Conservation (phyloP, 352 stramenopile genomes). For the Phytophthora syringae region DNA sequence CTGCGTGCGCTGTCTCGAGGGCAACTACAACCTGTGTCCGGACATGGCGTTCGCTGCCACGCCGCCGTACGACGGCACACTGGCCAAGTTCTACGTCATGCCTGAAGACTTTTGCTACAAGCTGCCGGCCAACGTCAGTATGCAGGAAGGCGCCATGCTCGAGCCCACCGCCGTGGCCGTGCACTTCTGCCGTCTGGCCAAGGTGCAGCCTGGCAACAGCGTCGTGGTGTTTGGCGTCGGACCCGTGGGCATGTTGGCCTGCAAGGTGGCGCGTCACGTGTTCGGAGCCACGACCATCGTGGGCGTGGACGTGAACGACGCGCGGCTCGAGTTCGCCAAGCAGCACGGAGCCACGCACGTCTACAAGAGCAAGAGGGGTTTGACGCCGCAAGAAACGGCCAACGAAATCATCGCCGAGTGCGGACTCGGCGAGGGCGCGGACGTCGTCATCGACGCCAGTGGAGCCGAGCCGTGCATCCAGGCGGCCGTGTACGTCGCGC, state of each 20-base stretch:
- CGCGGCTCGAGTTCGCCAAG: slow-evolving; percentile 24
- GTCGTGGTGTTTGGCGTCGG: slow-evolving; percentile 40
- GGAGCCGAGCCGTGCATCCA: slow-evolving; percentile 37
- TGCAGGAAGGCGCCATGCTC: slow-evolving; percentile 33
- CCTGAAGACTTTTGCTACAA: slow-evolving; percentile 42
- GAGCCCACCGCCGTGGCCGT: slow-evolving; percentile 37
- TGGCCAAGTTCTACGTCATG: slow-evolving; percentile 38
- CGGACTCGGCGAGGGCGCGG: slow-evolving; percentile 29
- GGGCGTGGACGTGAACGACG: slow-evolving; percentile 34
- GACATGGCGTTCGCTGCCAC: slow-evolving; percentile 37
- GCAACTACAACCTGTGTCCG: slow-evolving; percentile 34
- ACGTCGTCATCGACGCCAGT: slow-evolving; percentile 39
- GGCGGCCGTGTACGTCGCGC: slow-evolving; percentile 31
- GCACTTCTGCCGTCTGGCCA: slow-evolving; percentile 37
- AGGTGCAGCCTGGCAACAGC: slow-evolving; percentile 31
- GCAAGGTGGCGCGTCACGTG: slow-evolving; percentile 34
- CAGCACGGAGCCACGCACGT: slow-evolving; percentile 37
- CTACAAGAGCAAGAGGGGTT: slow-evolving; percentile 11
- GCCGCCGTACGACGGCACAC: slow-evolving; percentile 28
- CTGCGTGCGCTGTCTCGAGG: slow-evolving; percentile 28
- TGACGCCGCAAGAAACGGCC: slow-evolving; percentile 22
- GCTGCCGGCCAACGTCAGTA: slow-evolving; percentile 24
- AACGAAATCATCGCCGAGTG: slow-evolving; percentile 24
- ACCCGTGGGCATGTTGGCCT: slow-evolving; percentile 34
- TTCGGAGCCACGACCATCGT: slow-evolving; percentile 37